Percentiles rank a stretch among this genome's conserved stretches.
Conservation (phyloP, 2,329 filamentous ascomycete species). For the Fusarium mundagurra region DNA sequence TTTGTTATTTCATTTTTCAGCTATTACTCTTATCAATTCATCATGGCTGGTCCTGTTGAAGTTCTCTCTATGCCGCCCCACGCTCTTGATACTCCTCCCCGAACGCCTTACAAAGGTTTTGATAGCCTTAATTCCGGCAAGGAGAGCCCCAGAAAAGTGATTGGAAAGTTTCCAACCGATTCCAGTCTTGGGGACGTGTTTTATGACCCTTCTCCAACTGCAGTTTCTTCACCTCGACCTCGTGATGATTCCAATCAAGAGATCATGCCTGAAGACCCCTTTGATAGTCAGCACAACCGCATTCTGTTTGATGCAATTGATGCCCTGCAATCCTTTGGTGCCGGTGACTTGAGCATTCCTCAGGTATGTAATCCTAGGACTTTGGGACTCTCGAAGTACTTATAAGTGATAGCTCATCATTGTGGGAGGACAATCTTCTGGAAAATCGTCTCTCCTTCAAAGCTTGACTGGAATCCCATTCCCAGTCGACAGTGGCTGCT, state of each 20-base stretch:
- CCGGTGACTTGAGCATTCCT: conserved; percentile 46
- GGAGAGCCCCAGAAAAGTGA: background rate
- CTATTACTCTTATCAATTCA: background rate
- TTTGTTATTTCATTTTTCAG: background rate
- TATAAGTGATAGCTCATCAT: conserved; percentile 46
- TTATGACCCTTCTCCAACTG: background rate
- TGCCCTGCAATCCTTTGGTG: conserved; percentile 46
- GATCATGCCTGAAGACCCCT: conserved; percentile 44
- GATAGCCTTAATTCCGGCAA: background rate
- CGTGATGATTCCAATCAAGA: background rate
- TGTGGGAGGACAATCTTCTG: conserved; percentile 50
- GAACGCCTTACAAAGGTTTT: background rate
- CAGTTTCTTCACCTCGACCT: background rate
- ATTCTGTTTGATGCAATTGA: conserved; percentile 52
- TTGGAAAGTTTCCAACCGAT: conserved; percentile 14
- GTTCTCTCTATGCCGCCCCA: background rate
- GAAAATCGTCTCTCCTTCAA: conserved; percentile 51
- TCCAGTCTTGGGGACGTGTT: conserved; percentile 18
- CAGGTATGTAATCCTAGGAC: conserved; percentile 40
- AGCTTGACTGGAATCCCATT: conserved; percentile 52
- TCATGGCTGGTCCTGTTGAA: conserved; percentile 29
- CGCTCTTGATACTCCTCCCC: conserved; percentile 9
- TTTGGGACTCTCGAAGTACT: background rate
- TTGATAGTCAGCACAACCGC: conserved; percentile 48
- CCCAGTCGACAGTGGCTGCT: conserved; percentile 44